Evolutionary conservation across 257 asterid genomes (phyloP).

Genomic region (Solanum sitiens): DNA sequence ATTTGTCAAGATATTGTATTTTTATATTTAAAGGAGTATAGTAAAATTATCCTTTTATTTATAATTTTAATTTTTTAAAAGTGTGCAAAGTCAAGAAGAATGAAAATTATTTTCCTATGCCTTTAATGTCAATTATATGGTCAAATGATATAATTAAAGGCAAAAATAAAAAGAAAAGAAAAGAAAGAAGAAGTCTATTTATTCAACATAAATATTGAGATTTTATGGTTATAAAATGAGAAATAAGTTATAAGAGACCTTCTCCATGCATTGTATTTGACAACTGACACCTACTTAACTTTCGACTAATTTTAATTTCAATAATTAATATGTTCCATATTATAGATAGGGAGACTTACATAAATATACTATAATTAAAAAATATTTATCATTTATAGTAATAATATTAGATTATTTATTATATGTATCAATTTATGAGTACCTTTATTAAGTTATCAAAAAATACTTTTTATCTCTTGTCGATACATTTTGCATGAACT

Average conservation of each 20-base stretch:
- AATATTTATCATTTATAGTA: no score
- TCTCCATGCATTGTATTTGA: not conserved
- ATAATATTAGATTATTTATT: not conserved
- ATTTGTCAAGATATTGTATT: no score
- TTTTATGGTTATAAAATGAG: not conserved
- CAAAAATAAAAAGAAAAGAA: no score
- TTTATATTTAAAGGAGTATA: no score
- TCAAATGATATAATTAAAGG: not conserved
- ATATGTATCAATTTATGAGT: not conserved
- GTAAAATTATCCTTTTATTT: no score
- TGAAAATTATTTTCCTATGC: no score
- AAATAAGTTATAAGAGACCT: not conserved
- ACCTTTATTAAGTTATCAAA: not conserved
- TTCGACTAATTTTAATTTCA: not conserved
- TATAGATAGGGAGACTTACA: no score
- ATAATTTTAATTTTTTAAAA: no score
- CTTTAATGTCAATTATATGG: not conserved
- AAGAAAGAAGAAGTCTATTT: not conserved
- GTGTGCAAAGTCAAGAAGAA: not conserved
- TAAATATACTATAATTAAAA: no score
- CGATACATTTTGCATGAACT: not conserved
- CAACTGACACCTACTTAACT: not conserved
- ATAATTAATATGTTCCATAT: not conserved
- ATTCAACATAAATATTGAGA: not conserved
- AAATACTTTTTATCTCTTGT: not conserved